These are phyloP conservation scores for Arxiozyma heterogenica DNA, from an alignment of 1,139 yeast species.

Conservation along the genomic window DNA sequence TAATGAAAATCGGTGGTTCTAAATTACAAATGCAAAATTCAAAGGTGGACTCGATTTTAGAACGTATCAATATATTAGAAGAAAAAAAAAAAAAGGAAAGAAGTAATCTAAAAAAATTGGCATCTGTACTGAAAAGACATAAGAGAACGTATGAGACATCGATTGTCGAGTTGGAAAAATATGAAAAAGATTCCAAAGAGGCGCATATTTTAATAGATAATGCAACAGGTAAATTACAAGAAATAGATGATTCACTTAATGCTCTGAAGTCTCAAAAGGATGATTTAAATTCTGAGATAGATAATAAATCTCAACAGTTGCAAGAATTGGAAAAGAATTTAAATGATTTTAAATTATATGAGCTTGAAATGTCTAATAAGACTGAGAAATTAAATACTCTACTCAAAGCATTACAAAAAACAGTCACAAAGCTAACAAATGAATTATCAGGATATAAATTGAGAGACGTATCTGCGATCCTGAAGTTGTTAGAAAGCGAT, in stretches of 20 bases:
- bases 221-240: slow-evolving; percentile 27
- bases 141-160: slow-evolving; percentile 22
- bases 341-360: slow-evolving; percentile 56
- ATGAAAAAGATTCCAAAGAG: slow-evolving; percentile 50
- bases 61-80: slow-evolving; percentile 53
- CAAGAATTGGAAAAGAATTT: slow-evolving; percentile 47
- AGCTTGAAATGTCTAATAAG: slow-evolving; percentile 57
- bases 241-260: slow-evolving; percentile 32
- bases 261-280: slow-evolving; percentile 31
- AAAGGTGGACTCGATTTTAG: slow-evolving; percentile 67
- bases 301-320: slow-evolving; percentile 36
- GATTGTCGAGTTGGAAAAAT: slow-evolving; percentile 24
- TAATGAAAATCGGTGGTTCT: slow-evolving; percentile 89
- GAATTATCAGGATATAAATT: slow-evolving; percentile 37
- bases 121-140: slow-evolving; percentile 47
- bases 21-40: slow-evolving; percentile 72
- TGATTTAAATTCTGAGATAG: slow-evolving; percentile 22
- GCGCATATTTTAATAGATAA: slow-evolving; percentile 36
- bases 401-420: slow-evolving; percentile 37
- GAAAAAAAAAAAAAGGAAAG: slow-evolving; percentile 56
- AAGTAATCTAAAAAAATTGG: slow-evolving; percentile 53
- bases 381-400: slow-evolving; percentile 48
- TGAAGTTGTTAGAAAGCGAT: slow-evolving; percentile 14
- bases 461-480: slow-evolving; percentile 39
- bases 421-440: slow-evolving; percentile 34